Evolutionary conservation across 371 early-diverging fungal species (phyloP).

Genomic region (Mortierella sp.): DNA sequence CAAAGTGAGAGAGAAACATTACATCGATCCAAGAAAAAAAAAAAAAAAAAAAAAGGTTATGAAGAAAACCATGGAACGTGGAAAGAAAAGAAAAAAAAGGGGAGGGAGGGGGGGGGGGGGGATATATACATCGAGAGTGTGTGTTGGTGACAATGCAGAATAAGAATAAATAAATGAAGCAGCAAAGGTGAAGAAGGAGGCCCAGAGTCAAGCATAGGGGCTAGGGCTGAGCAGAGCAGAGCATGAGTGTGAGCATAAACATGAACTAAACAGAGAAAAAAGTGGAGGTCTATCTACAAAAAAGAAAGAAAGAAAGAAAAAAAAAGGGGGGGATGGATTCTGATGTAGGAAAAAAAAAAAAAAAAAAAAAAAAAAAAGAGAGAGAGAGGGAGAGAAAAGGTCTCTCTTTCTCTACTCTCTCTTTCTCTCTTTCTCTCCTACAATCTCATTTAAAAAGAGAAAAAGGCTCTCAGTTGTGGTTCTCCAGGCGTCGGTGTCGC

Average conservation of each 20-base stretch:
- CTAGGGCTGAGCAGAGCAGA: too few relatives aligned
- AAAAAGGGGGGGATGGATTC: not conserved
- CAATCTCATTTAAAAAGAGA: not conserved
- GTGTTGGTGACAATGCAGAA: too few relatives aligned
- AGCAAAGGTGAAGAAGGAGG: not conserved
- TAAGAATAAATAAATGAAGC: conserved; percentile 1
- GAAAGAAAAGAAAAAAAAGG: too few relatives aligned
- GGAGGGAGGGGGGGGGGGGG: not conserved
- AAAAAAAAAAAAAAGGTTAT: too few relatives aligned
- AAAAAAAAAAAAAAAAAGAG: not conserved
- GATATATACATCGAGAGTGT: too few relatives aligned
- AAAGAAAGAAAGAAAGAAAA: not conserved
- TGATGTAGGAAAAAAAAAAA: conserved; percentile 2
- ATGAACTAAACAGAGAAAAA: too few relatives aligned
- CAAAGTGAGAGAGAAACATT: too few relatives aligned
- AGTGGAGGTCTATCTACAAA: not conserved
- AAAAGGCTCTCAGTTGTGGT: conserved; percentile 22
- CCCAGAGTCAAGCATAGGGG: not conserved
- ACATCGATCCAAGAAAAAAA: conserved; percentile 1
- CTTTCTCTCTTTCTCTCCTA: too few relatives aligned
- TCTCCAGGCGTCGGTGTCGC: conserved; percentile 46
- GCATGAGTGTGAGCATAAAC: conserved; percentile 1
- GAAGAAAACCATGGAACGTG: not conserved
- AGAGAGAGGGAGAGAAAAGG: not conserved
- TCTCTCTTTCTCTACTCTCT: conserved; percentile 4